phyloP scores from a whole-genome alignment of 371 early-diverging fungal species.

The Actinomortierella ambigua region DNA sequence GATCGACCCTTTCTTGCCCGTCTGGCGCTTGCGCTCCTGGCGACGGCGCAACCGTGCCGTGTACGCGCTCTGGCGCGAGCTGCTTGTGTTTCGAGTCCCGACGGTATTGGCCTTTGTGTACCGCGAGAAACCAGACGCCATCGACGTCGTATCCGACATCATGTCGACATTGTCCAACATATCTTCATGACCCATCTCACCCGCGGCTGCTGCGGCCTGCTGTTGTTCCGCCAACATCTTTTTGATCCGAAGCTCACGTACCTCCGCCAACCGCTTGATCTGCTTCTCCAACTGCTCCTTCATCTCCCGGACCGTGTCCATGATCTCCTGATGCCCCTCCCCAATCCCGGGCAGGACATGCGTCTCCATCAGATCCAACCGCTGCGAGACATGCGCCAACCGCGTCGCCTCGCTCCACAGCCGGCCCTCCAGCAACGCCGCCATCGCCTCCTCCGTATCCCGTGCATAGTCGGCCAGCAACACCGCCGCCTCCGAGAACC shows the following conservation, averaged over 20 bases:
- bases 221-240: constrained; percentile 25
- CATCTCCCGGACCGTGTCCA: constrained; percentile 81
- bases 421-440: constrained; percentile 66
- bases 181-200: constrained; percentile 60
- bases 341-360: constrained; percentile 75
- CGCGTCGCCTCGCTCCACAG: constrained; percentile 78
- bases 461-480: constrained; percentile 70
- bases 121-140: constrained; percentile 85
- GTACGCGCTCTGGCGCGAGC: constrained; percentile 51
- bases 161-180: constrained; percentile 86
- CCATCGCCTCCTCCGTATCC: constrained; percentile 71
- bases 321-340: constrained; percentile 61
- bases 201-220: constrained; percentile 11
- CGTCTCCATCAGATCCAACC: constrained; percentile 75
- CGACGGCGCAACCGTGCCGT: constrained; percentile 75
- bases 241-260: constrained; percentile 46
- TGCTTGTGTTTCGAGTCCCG: constrained; percentile 57
- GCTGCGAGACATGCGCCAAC: constrained; percentile 56
- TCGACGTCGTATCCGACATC: constrained; percentile 91
- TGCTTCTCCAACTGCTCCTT: constrained; percentile 71
- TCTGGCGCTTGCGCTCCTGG: constrained; percentile 75
- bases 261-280: constrained; percentile 58
- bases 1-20: constrained; percentile 87
- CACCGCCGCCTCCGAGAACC: constrained; percentile 64
- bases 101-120: constrained; percentile 70